These are phyloP conservation scores for Solanum corneliomulleri DNA, from an alignment of 257 asterid genomes.

Conservation along the genomic window DNA sequence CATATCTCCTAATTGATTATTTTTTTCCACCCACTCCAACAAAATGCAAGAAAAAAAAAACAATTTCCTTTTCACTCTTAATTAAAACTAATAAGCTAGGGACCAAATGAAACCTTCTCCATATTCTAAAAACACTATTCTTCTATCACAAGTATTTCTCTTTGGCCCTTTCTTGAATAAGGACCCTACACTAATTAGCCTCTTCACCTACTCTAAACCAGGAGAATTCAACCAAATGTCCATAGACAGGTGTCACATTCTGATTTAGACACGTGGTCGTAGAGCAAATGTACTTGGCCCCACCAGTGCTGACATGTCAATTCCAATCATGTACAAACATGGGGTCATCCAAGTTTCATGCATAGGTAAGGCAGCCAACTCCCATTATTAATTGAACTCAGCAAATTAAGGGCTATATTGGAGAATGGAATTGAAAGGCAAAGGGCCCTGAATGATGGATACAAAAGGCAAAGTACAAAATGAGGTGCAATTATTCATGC, in stretches of 20 bases:
- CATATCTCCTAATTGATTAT: neutral
- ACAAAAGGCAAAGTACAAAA: slow-evolving; percentile 57
- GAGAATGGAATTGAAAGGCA: slow-evolving; percentile 10
- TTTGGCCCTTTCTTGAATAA: neutral
- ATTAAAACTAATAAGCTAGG: neutral
- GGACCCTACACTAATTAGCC: slow-evolving; percentile 9
- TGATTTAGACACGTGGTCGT: slow-evolving; percentile 21
- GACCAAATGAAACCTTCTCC: slow-evolving; percentile 1
- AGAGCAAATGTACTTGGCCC: neutral
- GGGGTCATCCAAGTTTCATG: slow-evolving; percentile 47
- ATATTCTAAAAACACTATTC: neutral
- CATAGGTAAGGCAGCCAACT: slow-evolving; percentile 10
- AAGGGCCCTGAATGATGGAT: slow-evolving; percentile 43
- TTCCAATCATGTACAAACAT: slow-evolving; percentile 50
- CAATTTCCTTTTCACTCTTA: neutral
- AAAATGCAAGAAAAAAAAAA: neutral
- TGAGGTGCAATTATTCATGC: slow-evolving; percentile 41
- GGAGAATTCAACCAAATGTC: neutral
- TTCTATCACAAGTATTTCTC: neutral
- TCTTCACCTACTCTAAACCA: slow-evolving; percentile 8
- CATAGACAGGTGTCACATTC: slow-evolving; percentile 26
- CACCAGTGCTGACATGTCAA: slow-evolving; percentile 28
- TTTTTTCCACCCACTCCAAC: neutral
- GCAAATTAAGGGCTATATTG: neutral
- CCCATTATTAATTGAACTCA: slow-evolving; percentile 17